phyloP scores from a whole-genome alignment of 768 basidiomycete genomes.

The Hygrophorus pudorinus region DNA sequence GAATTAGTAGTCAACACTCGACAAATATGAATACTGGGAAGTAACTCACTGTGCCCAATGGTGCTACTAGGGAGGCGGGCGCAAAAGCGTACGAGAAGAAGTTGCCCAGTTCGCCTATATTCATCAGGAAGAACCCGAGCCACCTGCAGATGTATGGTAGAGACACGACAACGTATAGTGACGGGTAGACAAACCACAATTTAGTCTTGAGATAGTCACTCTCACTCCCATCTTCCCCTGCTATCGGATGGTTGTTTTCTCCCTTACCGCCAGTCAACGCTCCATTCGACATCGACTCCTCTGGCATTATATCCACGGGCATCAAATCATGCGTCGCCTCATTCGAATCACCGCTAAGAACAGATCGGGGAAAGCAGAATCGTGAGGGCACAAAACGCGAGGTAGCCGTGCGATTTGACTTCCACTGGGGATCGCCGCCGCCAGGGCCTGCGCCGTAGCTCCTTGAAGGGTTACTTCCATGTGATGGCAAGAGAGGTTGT shows the following conservation, averaged over 20 bases:
- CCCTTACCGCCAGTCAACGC: constrained; percentile 12
- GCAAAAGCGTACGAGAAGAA: constrained; percentile 87
- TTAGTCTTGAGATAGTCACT: constrained; percentile 76
- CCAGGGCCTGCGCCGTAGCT: neutral
- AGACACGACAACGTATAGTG: neutral
- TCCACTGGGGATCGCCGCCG: neutral
- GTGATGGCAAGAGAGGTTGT: constrained; percentile 2
- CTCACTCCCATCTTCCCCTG: constrained; percentile 40
- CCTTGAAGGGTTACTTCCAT: constrained; percentile 8
- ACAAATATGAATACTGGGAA: constrained; percentile 4
- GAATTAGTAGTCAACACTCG: constrained; percentile 5
- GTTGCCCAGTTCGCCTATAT: constrained; percentile 83
- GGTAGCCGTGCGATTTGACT: constrained; percentile 14
- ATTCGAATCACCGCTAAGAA: constrained; percentile 6
- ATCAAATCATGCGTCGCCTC: constrained; percentile 15
- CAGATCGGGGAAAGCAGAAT: constrained; percentile 10
- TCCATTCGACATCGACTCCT: constrained; percentile 23
- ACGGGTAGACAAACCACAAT: constrained; percentile 48
- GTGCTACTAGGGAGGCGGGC: constrained; percentile 89
- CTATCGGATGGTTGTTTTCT: constrained; percentile 10
- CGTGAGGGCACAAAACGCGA: constrained; percentile 27
- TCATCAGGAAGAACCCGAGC: constrained; percentile 82
- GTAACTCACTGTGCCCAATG: constrained; percentile 78
- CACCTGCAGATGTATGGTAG: constrained; percentile 45
- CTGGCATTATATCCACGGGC: constrained; percentile 33